A percentile compares a stretch with the other conserved stretches of the same genome.
These are phyloP conservation scores for Hypoxylon sp. DNA, from an alignment of 2,329 filamentous ascomycete species.

Conservation along the genomic window DNA sequence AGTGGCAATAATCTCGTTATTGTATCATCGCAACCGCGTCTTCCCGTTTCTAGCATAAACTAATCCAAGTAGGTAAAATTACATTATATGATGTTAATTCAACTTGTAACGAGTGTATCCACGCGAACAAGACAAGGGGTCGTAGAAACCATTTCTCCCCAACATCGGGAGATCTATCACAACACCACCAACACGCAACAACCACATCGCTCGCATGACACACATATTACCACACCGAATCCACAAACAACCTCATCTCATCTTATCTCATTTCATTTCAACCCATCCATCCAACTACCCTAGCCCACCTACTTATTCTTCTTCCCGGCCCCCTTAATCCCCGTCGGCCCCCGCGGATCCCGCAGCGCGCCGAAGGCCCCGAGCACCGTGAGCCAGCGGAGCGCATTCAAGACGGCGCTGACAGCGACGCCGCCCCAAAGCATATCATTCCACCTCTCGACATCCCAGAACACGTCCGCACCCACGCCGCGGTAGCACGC, in stretches of 20 bases:
- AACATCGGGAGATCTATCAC: neutral
- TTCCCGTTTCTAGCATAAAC: neutral
- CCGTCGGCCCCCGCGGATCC: slow-evolving; percentile 16
- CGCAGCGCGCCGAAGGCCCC: slow-evolving; percentile 49
- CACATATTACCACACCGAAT: neutral
- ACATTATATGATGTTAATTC: slow-evolving; percentile 2
- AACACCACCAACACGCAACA: slow-evolving; percentile 10
- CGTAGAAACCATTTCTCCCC: neutral
- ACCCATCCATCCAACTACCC: neutral
- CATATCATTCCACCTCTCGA: slow-evolving; percentile 52
- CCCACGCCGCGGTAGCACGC: slow-evolving; percentile 53
- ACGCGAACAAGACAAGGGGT: neutral
- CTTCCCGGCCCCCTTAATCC: neutral
- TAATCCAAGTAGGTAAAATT: neutral
- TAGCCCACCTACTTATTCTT: slow-evolving; percentile 18
- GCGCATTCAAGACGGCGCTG: slow-evolving; percentile 50
- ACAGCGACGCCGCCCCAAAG: slow-evolving; percentile 51
- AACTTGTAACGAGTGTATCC: neutral
- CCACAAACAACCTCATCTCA: neutral
- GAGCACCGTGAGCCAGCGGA: slow-evolving; percentile 50
- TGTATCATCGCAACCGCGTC: neutral
- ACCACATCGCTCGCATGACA: neutral
- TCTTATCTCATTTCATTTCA: neutral
- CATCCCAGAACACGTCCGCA: slow-evolving; percentile 47
- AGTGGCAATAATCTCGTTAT: too few species aligned